A percentile compares a stretch with the other conserved stretches of the same genome.
Evolutionary conservation across 331 rosid genomes (phyloP).

Genomic region (Erythrophleum ivorense): DNA sequence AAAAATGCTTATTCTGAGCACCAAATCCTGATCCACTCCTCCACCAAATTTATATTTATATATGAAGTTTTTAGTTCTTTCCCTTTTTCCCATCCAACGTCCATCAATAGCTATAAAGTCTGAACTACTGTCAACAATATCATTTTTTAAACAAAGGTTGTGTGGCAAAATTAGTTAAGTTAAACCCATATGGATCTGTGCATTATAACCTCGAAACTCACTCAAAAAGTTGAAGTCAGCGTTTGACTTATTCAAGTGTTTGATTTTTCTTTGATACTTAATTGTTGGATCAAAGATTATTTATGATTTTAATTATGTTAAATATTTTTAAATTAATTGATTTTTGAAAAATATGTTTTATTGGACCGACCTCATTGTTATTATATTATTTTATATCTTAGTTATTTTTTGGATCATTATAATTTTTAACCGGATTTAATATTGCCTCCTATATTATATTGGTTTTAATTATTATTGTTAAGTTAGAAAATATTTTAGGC

Average conservation of each 20-base stretch:
- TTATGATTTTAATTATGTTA: too few species aligned
- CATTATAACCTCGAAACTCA: neutral
- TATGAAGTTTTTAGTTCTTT: slow-evolving; percentile 23
- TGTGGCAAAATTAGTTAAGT: neutral
- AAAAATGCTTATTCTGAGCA: slow-evolving; percentile 65
- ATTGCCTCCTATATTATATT: too few species aligned
- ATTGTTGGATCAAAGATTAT: too few species aligned
- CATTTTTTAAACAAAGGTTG: neutral
- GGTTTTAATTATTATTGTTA: too few species aligned
- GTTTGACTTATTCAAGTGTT: neutral
- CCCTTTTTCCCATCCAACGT: neutral
- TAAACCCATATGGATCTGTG: neutral
- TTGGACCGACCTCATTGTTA: too few species aligned
- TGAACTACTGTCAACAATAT: neutral
- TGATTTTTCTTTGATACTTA: neutral
- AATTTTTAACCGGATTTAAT: too few species aligned
- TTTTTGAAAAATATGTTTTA: too few species aligned
- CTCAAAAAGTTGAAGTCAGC: neutral
- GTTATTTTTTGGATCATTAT: too few species aligned
- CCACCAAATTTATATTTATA: slow-evolving; percentile 38
- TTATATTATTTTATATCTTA: too few species aligned
- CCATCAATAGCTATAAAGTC: too few species aligned
- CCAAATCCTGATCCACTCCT: slow-evolving; percentile 62
- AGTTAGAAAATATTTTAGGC: too few species aligned
- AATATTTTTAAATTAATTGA: too few species aligned